Base-by-base conservation (phyloP, 306 rosid species). In the Hippophae gyantsensis region DNA sequence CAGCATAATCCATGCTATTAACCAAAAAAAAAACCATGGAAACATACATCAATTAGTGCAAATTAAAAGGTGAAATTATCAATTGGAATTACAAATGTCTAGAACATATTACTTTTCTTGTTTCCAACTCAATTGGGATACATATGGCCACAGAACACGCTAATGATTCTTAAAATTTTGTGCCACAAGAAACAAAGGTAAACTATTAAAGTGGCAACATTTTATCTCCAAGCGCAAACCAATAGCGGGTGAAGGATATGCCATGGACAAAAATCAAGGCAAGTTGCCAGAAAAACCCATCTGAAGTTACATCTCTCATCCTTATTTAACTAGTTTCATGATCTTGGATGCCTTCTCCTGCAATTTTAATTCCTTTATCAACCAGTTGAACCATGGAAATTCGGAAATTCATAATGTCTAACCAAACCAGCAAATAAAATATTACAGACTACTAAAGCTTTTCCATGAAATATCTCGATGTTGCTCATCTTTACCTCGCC, bases 341-440 rank as follows among this genome's bases (percentile, higher is more conserved):
- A 74, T 45, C 86, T 75, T 1, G 97, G 95, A 71, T 89, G 95
- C 66, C 95, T 81, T 69, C 97, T 89, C 95, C 95, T 86, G 90
- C 80, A 80, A 62, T 62, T 64, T 64, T 27, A 27, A 47, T 18
- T 14, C 38, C 38, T 32, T 55, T 57, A 63, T 54, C 56, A 41
- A 57, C 18, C 45, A 55, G 14, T 78, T 65, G 63, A 52, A 60
- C 27, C 56, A 46, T 52, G 9, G 5, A n/a, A 26, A 27, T 46
- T 18, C 23, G 44, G 46, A 7, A 52, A 53, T 40, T 51, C 48
- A 66, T 48, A 56, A 10, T 42, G 10, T 51, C 42, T 42, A 57
- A 25, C 46, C 41, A 66, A 56, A 62, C 13, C 13, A n/a, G 49
- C 23, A 40, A 50, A n/a, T 0, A 8, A 1, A 13, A 60, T 43